Evolutionary conservation across 2,329 filamentous ascomycete genomes (phyloP).

Genomic region (Sordariomycetes sp.): DNA sequence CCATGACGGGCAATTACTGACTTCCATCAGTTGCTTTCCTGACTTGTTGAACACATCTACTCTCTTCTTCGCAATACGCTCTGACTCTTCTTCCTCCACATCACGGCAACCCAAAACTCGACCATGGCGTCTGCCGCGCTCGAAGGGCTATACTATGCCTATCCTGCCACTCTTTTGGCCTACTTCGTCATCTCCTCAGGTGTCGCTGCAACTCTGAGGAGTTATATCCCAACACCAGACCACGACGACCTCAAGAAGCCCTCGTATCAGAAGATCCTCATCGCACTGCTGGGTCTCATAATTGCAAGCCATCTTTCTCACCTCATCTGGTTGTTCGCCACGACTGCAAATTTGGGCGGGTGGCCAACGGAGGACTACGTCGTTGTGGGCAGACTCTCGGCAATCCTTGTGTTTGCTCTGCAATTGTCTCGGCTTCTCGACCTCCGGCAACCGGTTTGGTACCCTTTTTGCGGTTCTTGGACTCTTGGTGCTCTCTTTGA

Average conservation of each 20-base stretch:
- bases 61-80: background rate
- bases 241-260: slow-evolving; percentile 2
- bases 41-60: no score
- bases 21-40: no score
- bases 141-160: slow-evolving; percentile 45
- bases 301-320: slow-evolving; percentile 35
- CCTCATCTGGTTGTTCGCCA: slow-evolving; percentile 31
- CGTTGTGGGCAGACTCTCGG: slow-evolving; percentile 50
- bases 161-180: slow-evolving; percentile 44
- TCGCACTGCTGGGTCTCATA: slow-evolving; percentile 29
- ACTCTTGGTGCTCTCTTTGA: slow-evolving; percentile 49
- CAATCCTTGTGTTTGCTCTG: slow-evolving; percentile 54
- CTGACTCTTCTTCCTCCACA: no score
- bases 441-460: slow-evolving; percentile 43
- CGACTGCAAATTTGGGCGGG: slow-evolving; percentile 26
- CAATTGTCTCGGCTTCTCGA: slow-evolving; percentile 46
- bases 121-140: slow-evolving; percentile 18
- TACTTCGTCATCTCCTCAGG: slow-evolving; percentile 47
- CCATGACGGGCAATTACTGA: no score
- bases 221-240: slow-evolving; percentile 31
- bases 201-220: no score
- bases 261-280: slow-evolving; percentile 10
- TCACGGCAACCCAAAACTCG: no score
- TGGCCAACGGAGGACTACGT: slow-evolving; percentile 37
- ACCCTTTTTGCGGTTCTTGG: slow-evolving; percentile 57